Evolutionary conservation across 2,329 filamentous ascomycete genomes (phyloP), one percentile per base, ranked within the genome.

Genomic region (Colletotrichum orbiculare): DNA sequence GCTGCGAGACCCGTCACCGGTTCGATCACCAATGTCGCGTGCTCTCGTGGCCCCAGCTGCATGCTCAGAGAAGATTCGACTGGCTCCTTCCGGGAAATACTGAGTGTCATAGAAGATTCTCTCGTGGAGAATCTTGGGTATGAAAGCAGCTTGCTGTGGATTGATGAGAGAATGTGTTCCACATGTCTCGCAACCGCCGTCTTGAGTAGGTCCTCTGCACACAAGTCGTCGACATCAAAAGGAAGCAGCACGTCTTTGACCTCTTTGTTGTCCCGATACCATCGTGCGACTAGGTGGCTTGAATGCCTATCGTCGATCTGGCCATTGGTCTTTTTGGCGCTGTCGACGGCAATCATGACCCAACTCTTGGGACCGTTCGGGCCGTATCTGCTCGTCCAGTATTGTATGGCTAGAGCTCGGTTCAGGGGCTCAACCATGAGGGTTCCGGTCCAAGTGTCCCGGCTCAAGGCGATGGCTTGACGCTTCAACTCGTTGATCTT

Each of bases 311-410:
- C 73, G 54, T 83, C 79, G 1, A 75, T 67, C 11, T 75, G 71
- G 11, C 71, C 76, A 9, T 78, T 77, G 46, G 76, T 74, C 62
- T 81, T 83, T 58, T 80, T 82, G 38, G 90, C 90, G 73, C 89
- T 94, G 64, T 89, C 85, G 41, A 97, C 87, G 9, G 94, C 94
- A 54, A 99, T 83, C 69, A 98, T 90, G 52, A 99, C 83, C 95
- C 96, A 99, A 75, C 89, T 97, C 80, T 96, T 97, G 13, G 86
- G 83, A 1, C 87, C 87, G 45, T 80, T 80, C 37, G 77, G 74
- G 25, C 76, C 73, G 61, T 85, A 83, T 71, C 89, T 87, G 54
- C 87, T 85, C 13, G 87, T 83, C 96, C 96, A 99, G 78, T 99
- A 99, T 73, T 97, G 94, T 39, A 99, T 86, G 9, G 94, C 88